Evolutionary conservation across 2,329 filamentous ascomycete genomes (phyloP).

Genomic region (Xylaria sp.): DNA sequence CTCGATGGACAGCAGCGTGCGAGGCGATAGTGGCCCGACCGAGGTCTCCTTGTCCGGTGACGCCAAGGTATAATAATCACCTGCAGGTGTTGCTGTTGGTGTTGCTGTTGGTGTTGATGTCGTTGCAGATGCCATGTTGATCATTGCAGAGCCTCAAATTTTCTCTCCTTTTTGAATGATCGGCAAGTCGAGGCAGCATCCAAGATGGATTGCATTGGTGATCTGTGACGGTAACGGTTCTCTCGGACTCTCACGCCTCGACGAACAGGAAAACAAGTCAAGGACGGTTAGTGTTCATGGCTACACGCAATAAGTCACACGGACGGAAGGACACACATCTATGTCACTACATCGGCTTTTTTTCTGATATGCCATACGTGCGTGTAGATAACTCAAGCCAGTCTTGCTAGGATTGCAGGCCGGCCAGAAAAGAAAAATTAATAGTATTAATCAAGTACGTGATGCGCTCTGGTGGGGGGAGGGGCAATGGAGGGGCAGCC

Average conservation of each 20-base stretch:
- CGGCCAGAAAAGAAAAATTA: constrained; percentile 22
- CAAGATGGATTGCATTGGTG: not conserved
- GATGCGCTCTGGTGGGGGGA: constrained; percentile 36
- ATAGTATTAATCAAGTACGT: not conserved
- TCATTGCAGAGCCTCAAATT: not conserved
- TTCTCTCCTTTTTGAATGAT: not conserved
- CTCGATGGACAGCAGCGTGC: constrained; percentile 25
- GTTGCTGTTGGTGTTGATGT: not conserved
- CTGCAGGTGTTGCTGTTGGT: not conserved
- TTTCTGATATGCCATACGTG: not conserved
- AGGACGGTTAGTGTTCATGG: not conserved
- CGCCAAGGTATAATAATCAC: constrained; percentile 12
- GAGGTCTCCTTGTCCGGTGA: not conserved
- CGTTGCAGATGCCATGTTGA: constrained; percentile 11
- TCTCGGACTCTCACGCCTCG: not conserved
- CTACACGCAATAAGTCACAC: not conserved
- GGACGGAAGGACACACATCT: not conserved
- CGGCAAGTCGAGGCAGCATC: too few species aligned
- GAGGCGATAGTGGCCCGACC: constrained; percentile 18
- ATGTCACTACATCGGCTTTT: not conserved
- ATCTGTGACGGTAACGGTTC: not conserved
- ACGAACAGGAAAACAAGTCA: not conserved
- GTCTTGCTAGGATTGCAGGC: too few species aligned
- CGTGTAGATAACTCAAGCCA: too few species aligned
- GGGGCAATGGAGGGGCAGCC: constrained; percentile 40